Conservation (phyloP, 768 basidiomycete genomes). For the Baorangia bicolor region DNA sequence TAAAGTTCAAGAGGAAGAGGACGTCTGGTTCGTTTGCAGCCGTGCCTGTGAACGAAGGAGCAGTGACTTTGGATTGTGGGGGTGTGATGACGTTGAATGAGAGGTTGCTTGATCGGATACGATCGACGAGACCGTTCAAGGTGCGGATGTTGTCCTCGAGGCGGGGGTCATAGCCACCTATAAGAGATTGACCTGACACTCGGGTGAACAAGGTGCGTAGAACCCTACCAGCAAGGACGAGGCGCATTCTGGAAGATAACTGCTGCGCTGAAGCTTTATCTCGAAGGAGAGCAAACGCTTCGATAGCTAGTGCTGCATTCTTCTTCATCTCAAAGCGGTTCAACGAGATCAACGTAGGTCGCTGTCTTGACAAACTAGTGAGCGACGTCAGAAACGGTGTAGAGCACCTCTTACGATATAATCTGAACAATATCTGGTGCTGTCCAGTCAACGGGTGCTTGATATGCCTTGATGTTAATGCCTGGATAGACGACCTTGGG, state of each 20-base stretch:
- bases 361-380: slow-evolving; percentile 40
- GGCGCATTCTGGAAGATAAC: slow-evolving; percentile 45
- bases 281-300: slow-evolving; percentile 65
- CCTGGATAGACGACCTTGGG: slow-evolving; percentile 94
- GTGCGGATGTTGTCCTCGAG: slow-evolving; percentile 80
- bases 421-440: slow-evolving; percentile 55
- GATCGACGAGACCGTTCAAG: slow-evolving; percentile 59
- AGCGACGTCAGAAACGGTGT: background rate
- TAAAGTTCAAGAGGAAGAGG: slow-evolving; percentile 91
- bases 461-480: slow-evolving; percentile 80
- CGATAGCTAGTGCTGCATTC: slow-evolving; percentile 78
- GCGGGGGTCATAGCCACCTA: slow-evolving; percentile 90
- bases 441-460: slow-evolving; percentile 37
- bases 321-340: slow-evolving; percentile 98
- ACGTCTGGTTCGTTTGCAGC: slow-evolving; percentile 52
- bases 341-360: slow-evolving; percentile 79
- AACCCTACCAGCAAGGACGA: slow-evolving; percentile 73
- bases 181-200: background rate
- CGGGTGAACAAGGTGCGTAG: background rate
- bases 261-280: slow-evolving; percentile 22
- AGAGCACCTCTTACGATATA: slow-evolving; percentile 46
- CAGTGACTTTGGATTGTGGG: slow-evolving; percentile 34
- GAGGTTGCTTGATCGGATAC: slow-evolving; percentile 53
- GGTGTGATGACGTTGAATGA: slow-evolving; percentile 59
- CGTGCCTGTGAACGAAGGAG: slow-evolving; percentile 44